Conservation (phyloP, 2,329 filamentous ascomycete species). For the Paraphaeosphaeria minitans region DNA sequence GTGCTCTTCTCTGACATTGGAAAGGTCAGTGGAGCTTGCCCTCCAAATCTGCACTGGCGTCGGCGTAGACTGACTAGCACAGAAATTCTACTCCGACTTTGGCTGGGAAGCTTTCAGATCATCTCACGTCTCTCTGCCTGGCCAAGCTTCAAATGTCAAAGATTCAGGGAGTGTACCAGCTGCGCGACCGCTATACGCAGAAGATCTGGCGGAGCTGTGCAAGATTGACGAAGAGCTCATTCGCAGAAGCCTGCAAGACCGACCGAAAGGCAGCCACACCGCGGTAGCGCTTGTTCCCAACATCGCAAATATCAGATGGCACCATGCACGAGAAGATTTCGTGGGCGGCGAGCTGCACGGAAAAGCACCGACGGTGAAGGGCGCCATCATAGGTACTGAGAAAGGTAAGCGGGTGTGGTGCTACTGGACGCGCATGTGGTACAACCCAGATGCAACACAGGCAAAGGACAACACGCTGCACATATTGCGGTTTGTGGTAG, state of each 20-base stretch:
- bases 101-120: constrained; percentile 81
- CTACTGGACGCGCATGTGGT: constrained; percentile 71
- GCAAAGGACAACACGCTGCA: constrained; percentile 70
- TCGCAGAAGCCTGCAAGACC: constrained; percentile 55
- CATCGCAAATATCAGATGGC: constrained; percentile 72
- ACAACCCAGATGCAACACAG: constrained; percentile 59
- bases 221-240: constrained; percentile 68
- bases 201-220: constrained; percentile 67
- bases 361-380: constrained; percentile 65
- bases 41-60: constrained; percentile 63
- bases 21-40: constrained; percentile 52
- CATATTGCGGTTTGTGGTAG: constrained; percentile 71
- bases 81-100: constrained; percentile 75
- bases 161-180: constrained; percentile 18
- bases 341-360: constrained; percentile 69
- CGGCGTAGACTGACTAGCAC: constrained; percentile 67
- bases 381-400: constrained; percentile 65
- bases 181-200: constrained; percentile 58
- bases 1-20: constrained; percentile 88
- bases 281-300: constrained; percentile 72
- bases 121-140: constrained; percentile 69
- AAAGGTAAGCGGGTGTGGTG: constrained; percentile 70
- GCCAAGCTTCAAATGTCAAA: constrained; percentile 34
- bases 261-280: constrained; percentile 50
- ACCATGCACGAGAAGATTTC: constrained; percentile 81